phyloP scores from a whole-genome alignment of 768 basidiomycete genomes.

The Amyloporia xantha region DNA sequence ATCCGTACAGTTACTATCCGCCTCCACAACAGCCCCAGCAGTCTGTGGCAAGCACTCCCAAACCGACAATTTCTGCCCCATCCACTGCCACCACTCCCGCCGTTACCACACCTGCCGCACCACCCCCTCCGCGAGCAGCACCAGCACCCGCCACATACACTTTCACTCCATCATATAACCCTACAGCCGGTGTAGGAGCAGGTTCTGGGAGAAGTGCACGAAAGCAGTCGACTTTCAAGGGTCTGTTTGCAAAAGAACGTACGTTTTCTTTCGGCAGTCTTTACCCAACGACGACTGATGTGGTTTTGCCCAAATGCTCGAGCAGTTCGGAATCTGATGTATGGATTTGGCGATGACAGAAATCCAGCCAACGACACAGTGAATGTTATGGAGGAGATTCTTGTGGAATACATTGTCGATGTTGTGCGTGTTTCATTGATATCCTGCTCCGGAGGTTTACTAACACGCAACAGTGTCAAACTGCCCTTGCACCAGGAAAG shows the following conservation, averaged over 20 bases:
- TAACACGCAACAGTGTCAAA: slow-evolving; percentile 49
- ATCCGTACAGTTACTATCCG: slow-evolving; percentile 51
- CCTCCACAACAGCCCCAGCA: slow-evolving; percentile 23
- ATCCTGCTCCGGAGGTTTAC: background rate
- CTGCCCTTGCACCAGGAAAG: slow-evolving; percentile 61
- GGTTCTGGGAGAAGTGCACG: slow-evolving; percentile 42
- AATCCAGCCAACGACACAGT: slow-evolving; percentile 86
- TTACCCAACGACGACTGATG: background rate
- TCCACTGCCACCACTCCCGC: slow-evolving; percentile 25
- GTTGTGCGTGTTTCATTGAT: slow-evolving; percentile 49
- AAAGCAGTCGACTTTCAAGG: slow-evolving; percentile 65
- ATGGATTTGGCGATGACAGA: slow-evolving; percentile 89
- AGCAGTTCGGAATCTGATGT: slow-evolving; percentile 83
- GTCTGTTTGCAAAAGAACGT: slow-evolving; percentile 79
- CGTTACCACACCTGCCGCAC: slow-evolving; percentile 19
- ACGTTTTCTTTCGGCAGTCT: slow-evolving; percentile 24
- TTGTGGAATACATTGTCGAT: slow-evolving; percentile 86
- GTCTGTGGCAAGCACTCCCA: slow-evolving; percentile 12
- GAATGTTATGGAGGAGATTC: slow-evolving; percentile 88
- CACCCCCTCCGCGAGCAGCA: slow-evolving; percentile 24
- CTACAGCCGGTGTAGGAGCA: slow-evolving; percentile 32
- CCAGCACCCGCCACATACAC: slow-evolving; percentile 40
- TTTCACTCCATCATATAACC: slow-evolving; percentile 42
- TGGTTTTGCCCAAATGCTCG: slow-evolving; percentile 5
- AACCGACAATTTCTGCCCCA: slow-evolving; percentile 18